A percentile compares a stretch with the other conserved stretches of the same genome.
These are phyloP conservation scores for Castanea sativa DNA, from an alignment of 306 rosid species.

Conservation along the genomic window DNA sequence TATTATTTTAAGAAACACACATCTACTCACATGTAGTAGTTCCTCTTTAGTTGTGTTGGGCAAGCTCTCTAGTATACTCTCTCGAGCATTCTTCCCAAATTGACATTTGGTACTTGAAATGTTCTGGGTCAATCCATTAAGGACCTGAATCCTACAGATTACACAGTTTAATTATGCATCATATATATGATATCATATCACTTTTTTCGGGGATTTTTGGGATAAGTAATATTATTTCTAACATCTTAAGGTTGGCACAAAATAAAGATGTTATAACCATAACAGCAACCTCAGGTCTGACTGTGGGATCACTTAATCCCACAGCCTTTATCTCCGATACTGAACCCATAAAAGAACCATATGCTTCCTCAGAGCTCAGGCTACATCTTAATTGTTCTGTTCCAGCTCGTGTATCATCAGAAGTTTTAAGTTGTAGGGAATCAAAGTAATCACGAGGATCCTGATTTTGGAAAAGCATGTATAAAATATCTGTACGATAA, in stretches of 20 bases:
- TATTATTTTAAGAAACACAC: not conserved
- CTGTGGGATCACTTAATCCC: conserved; percentile 68
- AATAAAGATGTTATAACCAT: conserved; percentile 45
- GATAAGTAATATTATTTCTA: not conserved
- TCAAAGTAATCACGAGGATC: conserved; percentile 99
- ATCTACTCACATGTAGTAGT: conserved; percentile 75
- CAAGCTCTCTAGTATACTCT: conserved; percentile 72
- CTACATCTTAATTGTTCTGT: conserved; percentile 56
- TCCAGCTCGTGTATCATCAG: conserved; percentile 69
- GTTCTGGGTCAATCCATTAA: conserved; percentile 79
- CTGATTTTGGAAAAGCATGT: conserved; percentile 37
- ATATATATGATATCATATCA: not conserved
- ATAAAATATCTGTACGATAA: conserved; percentile 6
- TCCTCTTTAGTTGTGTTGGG: conserved; percentile 70
- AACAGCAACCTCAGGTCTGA: conserved; percentile 66
- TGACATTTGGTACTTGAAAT: conserved; percentile 77
- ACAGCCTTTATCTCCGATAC: conserved; percentile 59
- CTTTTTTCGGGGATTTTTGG: not conserved
- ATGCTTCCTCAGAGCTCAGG: conserved; percentile 70
- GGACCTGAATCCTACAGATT: conserved; percentile 52
- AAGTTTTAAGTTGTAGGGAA: conserved; percentile 71
- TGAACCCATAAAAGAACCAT: conserved; percentile 59
- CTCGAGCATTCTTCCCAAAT: conserved; percentile 79
- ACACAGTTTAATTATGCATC: not conserved
- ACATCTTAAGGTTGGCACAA: not conserved